Percentiles rank a stretch among this genome's conserved stretches.
These are phyloP conservation scores for Paragyromitra xinjiangensis DNA, from an alignment of 495 filamentous ascomycete species.

Conservation along the genomic window DNA sequence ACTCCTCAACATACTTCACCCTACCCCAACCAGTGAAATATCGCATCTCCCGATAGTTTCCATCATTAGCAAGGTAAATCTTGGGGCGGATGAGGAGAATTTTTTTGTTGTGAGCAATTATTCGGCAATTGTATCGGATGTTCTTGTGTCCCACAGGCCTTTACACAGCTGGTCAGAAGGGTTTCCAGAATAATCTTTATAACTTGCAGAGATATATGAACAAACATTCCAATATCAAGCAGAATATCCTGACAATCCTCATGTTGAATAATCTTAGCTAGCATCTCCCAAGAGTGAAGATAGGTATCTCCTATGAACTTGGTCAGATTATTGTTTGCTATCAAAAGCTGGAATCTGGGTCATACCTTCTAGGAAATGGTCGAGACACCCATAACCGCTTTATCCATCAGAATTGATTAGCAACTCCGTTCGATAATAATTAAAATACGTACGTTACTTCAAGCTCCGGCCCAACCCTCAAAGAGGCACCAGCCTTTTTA, in stretches of 20 bases:
- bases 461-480: conserved; percentile 80
- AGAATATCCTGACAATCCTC: conserved; percentile 76
- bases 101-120: conserved; percentile 72
- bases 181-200: not conserved
- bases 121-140: conserved; percentile 76
- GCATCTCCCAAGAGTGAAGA: conserved; percentile 77
- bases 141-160: conserved; percentile 69
- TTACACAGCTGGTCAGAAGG: conserved; percentile 25
- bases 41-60: conserved; percentile 75
- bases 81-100: conserved; percentile 84
- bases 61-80: conserved; percentile 82
- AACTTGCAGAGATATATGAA: conserved; percentile 12
- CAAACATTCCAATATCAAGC: conserved; percentile 77
- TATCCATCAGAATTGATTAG: conserved; percentile 21
- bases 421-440: not conserved
- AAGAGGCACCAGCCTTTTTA: conserved; percentile 73
- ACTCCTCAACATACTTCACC: conserved; percentile 71
- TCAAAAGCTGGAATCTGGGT: not conserved
- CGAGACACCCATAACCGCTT: conserved; percentile 75
- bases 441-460: conserved; percentile 64
- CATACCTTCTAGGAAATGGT: conserved; percentile 72
- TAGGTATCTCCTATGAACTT: conserved; percentile 61
- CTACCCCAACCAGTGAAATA: conserved; percentile 76
- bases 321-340: conserved; percentile 18
- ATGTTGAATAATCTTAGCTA: conserved; percentile 71